Evolutionary conservation across 768 basidiomycete species (phyloP).

Genomic region (Agaricus bisporus): DNA sequence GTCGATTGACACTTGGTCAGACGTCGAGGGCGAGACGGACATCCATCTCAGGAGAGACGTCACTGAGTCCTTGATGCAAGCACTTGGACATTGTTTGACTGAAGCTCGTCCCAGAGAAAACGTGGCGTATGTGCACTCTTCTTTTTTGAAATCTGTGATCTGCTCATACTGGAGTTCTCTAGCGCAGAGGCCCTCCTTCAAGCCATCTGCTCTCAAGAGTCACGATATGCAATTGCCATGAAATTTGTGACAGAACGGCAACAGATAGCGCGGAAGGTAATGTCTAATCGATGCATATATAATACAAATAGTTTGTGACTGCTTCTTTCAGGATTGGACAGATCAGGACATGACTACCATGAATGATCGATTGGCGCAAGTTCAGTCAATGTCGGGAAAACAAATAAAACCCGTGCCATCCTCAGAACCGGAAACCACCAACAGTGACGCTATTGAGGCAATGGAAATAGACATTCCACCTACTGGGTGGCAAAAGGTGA

Average conservation of each 20-base stretch:
- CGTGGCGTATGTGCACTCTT: slow-evolving; percentile 27
- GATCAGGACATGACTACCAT: slow-evolving; percentile 46
- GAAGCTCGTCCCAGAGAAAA: slow-evolving; percentile 14
- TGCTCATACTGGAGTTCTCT: neutral
- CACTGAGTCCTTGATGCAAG: slow-evolving; percentile 39
- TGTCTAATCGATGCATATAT: neutral
- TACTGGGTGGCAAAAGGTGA: slow-evolving; percentile 51
- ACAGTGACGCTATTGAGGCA: neutral
- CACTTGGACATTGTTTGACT: slow-evolving; percentile 33
- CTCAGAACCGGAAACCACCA: neutral
- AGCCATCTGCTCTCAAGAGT: slow-evolving; percentile 31
- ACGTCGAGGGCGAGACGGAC: slow-evolving; percentile 20
- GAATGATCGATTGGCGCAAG: slow-evolving; percentile 40
- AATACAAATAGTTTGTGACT: neutral
- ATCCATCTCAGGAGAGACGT: slow-evolving; percentile 39
- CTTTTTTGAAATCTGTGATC: neutral
- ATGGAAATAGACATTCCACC: neutral
- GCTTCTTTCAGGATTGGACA: slow-evolving; percentile 32
- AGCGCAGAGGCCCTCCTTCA: slow-evolving; percentile 30
- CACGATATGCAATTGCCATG: slow-evolving; percentile 25
- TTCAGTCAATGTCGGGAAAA: slow-evolving; percentile 19
- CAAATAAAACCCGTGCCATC: neutral
- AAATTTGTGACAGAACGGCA: slow-evolving; percentile 16
- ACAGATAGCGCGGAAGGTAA: neutral
- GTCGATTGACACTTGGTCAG: slow-evolving; percentile 39